Evolutionary conservation across 2,329 filamentous ascomycete species (phyloP), one percentile per base, ranked within the genome.

Genomic region (Dendryphion nanum): DNA sequence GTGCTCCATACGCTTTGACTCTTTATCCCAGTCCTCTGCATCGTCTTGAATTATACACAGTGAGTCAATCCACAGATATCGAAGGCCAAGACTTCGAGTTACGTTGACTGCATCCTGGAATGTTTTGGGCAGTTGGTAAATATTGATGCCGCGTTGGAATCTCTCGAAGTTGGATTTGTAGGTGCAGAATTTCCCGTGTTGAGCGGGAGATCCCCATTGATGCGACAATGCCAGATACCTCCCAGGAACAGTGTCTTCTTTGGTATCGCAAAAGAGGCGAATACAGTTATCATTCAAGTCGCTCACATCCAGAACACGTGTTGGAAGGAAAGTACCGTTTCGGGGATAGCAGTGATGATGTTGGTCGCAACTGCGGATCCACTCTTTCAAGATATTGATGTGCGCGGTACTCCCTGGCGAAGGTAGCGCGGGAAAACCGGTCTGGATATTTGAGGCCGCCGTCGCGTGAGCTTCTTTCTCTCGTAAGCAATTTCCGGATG

Each of bases 31-130:
- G 24, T 52, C 44, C 15, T 42, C 23, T 5, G 34, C 30, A 17
- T 40, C 14, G 23, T 39, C 41, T 38, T 48, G 40, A 23, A 48
- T 35, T 13, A 49, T 49, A 18, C 44, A 49, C 2, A 49, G 23
- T 2, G 44, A 47, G 18, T 53, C 49, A 20, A 53, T 50, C 50
- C 51, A 55, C 3, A 55, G 33, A 30, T 55, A 55, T 19, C 18
- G 39, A 1, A 47, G 30, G 2, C 42, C 37, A 5, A 57, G 42
- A 4, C 21, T 16, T 23, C 47, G 38, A 5, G 50, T 47, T 2
- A 51, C 30, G 4, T 19, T 14, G 4, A 57, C 30, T 2, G 51
- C 53, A 20, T 57, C 48, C 13, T 21, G 33, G 23, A 57, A 55
- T n/a, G 48, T 57, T 13, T 30, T 30, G n/a, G 52, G 48, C 10